Evolutionary conservation across 2,329 filamentous ascomycete species (phyloP).

Genomic region (Penicillium sp.): DNA sequence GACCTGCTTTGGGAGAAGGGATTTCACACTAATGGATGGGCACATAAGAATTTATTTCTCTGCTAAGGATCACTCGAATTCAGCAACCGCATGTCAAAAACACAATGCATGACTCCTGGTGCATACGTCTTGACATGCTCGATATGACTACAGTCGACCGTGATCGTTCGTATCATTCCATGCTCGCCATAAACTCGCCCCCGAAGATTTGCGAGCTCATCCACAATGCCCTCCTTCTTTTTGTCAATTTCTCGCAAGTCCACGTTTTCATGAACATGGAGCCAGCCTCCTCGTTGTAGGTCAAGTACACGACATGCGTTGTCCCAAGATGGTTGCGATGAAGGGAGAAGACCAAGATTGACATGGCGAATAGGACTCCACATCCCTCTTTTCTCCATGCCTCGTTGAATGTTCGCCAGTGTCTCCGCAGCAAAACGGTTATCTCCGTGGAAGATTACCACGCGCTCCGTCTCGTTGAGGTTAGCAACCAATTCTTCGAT

Average conservation of each 20-base stretch:
- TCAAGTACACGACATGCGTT: constrained; percentile 48
- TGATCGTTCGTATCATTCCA: constrained; percentile 4
- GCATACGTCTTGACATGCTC: constrained; percentile 56
- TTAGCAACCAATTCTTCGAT: constrained; percentile 31
- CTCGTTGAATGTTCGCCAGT: constrained; percentile 29
- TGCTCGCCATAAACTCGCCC: constrained; percentile 5
- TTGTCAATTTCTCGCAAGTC: constrained; percentile 41
- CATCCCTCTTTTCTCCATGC: constrained; percentile 28
- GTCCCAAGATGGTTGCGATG: constrained; percentile 46
- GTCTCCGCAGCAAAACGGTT: constrained; percentile 52
- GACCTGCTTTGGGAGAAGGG: too few relatives aligned
- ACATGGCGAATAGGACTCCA: constrained; percentile 49
- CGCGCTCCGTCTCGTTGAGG: constrained; percentile 45
- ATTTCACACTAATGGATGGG: too few relatives aligned
- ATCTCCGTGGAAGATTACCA: constrained; percentile 64
- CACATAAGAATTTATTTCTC: neutral
- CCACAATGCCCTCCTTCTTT: constrained; percentile 36
- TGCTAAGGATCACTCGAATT: neutral
- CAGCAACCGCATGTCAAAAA: constrained; percentile 51
- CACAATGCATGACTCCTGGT: constrained; percentile 56
- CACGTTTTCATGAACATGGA: constrained; percentile 58
- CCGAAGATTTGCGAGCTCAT: constrained; percentile 35
- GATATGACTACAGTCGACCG: constrained; percentile 39
- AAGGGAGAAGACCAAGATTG: constrained; percentile 54
- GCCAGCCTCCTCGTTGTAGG: constrained; percentile 46